Conservation (phyloP, 805 yeast genomes). For the Kuraishia capsulata region DNA sequence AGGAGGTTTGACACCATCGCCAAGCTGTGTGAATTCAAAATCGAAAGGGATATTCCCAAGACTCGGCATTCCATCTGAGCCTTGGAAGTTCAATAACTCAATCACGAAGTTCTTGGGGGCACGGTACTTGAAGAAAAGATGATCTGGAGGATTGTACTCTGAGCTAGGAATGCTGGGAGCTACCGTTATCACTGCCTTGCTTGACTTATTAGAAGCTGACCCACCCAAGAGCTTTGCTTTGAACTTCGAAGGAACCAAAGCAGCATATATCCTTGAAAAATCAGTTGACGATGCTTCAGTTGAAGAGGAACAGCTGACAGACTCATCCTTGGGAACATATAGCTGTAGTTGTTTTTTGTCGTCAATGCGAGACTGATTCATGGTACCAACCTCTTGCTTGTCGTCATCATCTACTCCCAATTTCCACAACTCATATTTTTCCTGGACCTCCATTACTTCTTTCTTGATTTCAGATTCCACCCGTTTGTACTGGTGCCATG, state of each 20-base stretch:
- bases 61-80: background rate
- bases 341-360: background rate
- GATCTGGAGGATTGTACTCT: background rate
- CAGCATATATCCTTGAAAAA: no score
- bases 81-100: background rate
- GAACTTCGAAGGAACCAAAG: background rate
- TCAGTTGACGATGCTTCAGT: no score
- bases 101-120: background rate
- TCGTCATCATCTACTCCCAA: background rate
- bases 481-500: background rate
- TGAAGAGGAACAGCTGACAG: no score
- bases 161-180: background rate
- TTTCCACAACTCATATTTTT: background rate
- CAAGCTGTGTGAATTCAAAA: background rate
- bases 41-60: background rate
- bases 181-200: background rate
- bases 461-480: slow-evolving; percentile 1
- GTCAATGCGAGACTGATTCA: background rate
- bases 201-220: background rate
- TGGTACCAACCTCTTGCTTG: background rate
- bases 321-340: no score
- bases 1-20: background rate
- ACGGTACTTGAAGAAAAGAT: background rate
- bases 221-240: background rate
- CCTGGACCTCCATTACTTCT: slow-evolving; percentile 3